These are phyloP conservation scores for Perilla frutescens DNA, from an alignment of 257 asterid species.

Conservation along the genomic window DNA sequence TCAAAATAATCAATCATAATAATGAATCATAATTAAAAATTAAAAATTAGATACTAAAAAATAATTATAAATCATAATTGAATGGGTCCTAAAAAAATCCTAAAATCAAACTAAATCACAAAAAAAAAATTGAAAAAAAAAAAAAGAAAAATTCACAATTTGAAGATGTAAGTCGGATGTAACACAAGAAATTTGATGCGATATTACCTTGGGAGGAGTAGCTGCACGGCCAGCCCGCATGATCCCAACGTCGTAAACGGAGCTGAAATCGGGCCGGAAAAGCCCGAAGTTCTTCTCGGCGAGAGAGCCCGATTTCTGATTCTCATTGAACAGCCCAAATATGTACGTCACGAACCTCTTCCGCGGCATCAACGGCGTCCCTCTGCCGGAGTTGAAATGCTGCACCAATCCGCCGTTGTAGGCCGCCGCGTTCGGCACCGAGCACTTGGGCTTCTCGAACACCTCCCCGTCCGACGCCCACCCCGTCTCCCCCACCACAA, in stretches of 20 bases:
- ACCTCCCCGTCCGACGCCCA: constrained; percentile 81
- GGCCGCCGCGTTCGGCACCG: constrained; percentile 64
- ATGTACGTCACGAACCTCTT: constrained; percentile 66
- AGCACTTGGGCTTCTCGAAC: constrained; percentile 65
- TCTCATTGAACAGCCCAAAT: constrained; percentile 77
- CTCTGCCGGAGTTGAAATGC: constrained; percentile 48
- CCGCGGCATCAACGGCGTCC: constrained; percentile 82
- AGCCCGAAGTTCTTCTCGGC: constrained; percentile 89
- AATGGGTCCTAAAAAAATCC: no score
- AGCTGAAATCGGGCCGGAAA: constrained; percentile 65
- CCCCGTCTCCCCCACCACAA: constrained; percentile 81
- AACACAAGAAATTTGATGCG: no score
- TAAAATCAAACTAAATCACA: no score
- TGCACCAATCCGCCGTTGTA: constrained; percentile 72
- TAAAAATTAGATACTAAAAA: no score
- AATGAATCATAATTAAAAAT: no score
- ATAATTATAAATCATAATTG: no score
- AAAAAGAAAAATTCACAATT: no score
- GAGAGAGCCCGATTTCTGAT: constrained; percentile 63
- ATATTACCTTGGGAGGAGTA: not conserved
- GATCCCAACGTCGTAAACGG: constrained; percentile 73
- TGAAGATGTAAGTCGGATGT: no score
- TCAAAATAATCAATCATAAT: no score
- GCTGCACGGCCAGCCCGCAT: constrained; percentile 47
- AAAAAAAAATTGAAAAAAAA: no score